phyloP scores from a whole-genome alignment of 257 asterid genomes.

The Solanum lignicaule region DNA sequence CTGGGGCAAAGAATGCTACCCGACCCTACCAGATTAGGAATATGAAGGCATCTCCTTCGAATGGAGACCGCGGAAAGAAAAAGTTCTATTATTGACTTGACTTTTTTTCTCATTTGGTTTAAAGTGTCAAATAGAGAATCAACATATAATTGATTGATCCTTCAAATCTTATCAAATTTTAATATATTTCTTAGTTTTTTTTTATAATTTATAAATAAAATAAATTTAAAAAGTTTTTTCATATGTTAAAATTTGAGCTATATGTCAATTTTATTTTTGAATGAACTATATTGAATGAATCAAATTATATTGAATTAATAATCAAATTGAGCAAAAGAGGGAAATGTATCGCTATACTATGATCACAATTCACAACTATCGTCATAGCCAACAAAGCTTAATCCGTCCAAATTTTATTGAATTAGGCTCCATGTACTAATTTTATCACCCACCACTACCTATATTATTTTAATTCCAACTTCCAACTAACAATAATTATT shows the following conservation, averaged over 20 bases:
- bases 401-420: background rate
- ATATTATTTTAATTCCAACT: background rate
- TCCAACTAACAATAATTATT: background rate
- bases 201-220: too few relatives aligned
- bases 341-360: fast-evolving
- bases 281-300: too few relatives aligned
- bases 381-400: background rate
- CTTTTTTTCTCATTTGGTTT: too few relatives aligned
- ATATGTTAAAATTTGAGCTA: background rate
- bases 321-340: background rate
- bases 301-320: too few relatives aligned
- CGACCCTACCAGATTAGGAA: background rate
- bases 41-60: background rate
- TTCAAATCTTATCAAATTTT: background rate
- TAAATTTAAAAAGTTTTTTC: too few relatives aligned
- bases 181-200: too few relatives aligned
- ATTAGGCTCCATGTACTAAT: background rate
- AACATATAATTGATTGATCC: background rate
- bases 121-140: background rate
- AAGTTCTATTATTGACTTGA: fast-evolving
- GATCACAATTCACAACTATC: background rate
- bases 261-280: background rate
- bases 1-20: background rate
- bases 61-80: too few relatives aligned
- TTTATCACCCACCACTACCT: background rate